Base-by-base conservation (phyloP, 768 basidiomycete genomes). In the Paxillus ammoniavirescens region DNA sequence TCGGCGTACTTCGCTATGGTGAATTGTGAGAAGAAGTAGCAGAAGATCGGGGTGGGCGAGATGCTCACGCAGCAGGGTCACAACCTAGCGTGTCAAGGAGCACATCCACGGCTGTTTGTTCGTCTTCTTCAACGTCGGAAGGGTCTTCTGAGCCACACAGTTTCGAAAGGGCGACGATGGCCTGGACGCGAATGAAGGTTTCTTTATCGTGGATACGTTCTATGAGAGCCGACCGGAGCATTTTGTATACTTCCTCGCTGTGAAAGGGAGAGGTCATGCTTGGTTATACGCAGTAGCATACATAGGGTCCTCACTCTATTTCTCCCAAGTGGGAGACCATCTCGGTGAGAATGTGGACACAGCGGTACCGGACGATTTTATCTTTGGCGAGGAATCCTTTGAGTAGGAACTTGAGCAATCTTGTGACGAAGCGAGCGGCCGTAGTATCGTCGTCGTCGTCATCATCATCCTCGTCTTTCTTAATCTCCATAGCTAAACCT, bases 321-420 rank as follows among this genome's bases (percentile, higher is more conserved):
- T 87, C 88, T 7, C 91, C 91, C 0, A 97, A 74, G 52, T 86
- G 81, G 0, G 82, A 79, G 12, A 96, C 82, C 79, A 93, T 86
- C 61, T 89, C 86, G 0, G 88, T 82, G 13, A 91, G 78, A n/a
- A 84, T 72, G 49, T 89, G 86, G 2, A 91, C 75, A 31, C 84
- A 85, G 17, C 95, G 84, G 65, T 85, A 96, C 5, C 95, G 82
- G 37, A 91, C 85, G 41, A 77, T 78, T 72, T 95, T 98, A 73
- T 96, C 92, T 67, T 93, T 96, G 4, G 93, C 86, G 15, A 75
- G 61, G 68, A 93, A 92, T 3, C 93, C 94, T 53, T 79, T 78
- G 54, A 93, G 72, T 28, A 96, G 77, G 63, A 84, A 91, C 45
- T 80, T 80, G 41, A 94, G 73, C 8, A 93, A 72, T 38, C 82